phyloP scores from a whole-genome alignment of 192 early-diverging fungal genomes.

The Haplosporangium gracile region DNA sequence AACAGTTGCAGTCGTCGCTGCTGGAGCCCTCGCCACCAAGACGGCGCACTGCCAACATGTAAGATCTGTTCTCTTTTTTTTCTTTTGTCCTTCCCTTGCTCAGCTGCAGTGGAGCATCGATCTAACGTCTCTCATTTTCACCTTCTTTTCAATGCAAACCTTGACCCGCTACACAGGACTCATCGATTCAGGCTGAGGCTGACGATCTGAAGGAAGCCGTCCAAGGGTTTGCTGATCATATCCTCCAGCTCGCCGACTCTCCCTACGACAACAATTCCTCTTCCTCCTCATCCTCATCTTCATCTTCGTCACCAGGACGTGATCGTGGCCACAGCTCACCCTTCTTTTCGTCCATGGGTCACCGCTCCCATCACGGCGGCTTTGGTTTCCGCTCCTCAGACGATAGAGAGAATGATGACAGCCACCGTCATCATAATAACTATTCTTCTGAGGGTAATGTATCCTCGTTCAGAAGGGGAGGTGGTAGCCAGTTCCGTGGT shows the following conservation, averaged over 20 bases:
- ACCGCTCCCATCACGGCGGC: background rate
- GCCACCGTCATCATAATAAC: background rate
- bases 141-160: background rate
- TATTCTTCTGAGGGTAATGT: background rate
- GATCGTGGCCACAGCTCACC: constrained; percentile 25
- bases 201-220: constrained; percentile 42
- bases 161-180: constrained; percentile 15
- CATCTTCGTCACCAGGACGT: constrained; percentile 8
- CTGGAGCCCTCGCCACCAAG: constrained; percentile 7
- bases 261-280: constrained; percentile 14
- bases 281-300: constrained; percentile 13
- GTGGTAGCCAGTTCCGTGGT: background rate
- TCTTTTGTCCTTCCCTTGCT: too few relatives aligned
- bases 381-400: constrained; percentile 2
- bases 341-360: constrained; percentile 11
- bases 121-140: background rate
- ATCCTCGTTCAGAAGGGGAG: background rate
- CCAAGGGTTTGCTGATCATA: constrained; percentile 46
- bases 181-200: constrained; percentile 25
- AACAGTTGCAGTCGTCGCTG: constrained; percentile 11
- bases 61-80: constrained; percentile 1
- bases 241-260: constrained; percentile 35
- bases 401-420: background rate
- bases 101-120: background rate
- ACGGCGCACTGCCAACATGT: constrained; percentile 32